phyloP scores from a whole-genome alignment of 345 rosid species.

The Excoecaria agallocha region DNA sequence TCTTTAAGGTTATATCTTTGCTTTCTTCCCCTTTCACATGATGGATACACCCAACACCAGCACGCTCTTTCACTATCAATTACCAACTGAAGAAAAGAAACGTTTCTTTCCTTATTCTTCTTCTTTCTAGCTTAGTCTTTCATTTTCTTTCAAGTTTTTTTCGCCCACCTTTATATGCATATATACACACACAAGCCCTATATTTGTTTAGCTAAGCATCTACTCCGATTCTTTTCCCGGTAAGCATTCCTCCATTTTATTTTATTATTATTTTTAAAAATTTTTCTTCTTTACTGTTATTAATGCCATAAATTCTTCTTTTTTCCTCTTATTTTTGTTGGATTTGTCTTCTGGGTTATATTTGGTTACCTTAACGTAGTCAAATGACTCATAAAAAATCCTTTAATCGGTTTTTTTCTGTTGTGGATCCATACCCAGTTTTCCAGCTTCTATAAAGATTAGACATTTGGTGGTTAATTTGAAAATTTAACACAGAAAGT shows the following conservation, averaged over 20 bases:
- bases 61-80: neutral
- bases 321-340: neutral
- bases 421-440: neutral
- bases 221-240: constrained; percentile 15
- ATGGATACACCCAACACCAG: constrained; percentile 6
- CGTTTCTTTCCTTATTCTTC: neutral
- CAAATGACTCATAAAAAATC: too few relatives aligned
- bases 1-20: neutral
- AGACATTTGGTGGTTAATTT: constrained; percentile 13
- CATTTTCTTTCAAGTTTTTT: neutral
- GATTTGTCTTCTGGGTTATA: constrained; percentile 16
- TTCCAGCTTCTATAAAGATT: neutral
- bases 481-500: neutral
- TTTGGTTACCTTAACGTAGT: constrained; percentile 4
- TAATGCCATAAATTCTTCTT: constrained; percentile 2
- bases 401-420: neutral
- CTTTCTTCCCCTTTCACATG: constrained; percentile 1
- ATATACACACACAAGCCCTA: neutral
- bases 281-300: neutral
- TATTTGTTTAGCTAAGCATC: neutral
- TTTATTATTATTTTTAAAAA: neutral
- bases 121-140: neutral
- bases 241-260: neutral
- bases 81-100: neutral
- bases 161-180: neutral